Evolutionary conservation across 202 grass and related monocot genomes (phyloP), one percentile per base, ranked within the genome.

Genomic region (Carex arenaria): DNA sequence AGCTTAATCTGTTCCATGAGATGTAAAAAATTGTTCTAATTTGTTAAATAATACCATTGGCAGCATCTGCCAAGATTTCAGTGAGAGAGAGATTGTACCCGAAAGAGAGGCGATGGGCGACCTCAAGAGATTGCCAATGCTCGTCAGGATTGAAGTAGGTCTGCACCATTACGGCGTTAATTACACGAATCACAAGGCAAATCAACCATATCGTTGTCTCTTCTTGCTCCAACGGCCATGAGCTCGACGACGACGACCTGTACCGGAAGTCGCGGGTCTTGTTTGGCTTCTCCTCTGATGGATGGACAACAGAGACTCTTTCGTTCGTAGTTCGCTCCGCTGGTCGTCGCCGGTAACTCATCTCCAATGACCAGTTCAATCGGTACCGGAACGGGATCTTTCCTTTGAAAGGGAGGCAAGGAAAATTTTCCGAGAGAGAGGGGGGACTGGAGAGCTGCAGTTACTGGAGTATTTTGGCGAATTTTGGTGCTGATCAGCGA

Each of bases 81-180:
- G 34, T 5, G 6, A 53, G 6, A 60, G 0, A 82, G 45, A 36
- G 12, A 30, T n/a, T 38, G 88, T 90, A 98, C 91, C 96, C 91
- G 26, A 98, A 98, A 36, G 89, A 70, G 84, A 94, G 3, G 84
- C 87, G 90, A 81, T 97, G 94, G 59, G 94, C 92, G 64, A 97
- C 94, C 90, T 97, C 93, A n/a, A 95, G 90, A 47, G 87, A 88
- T 76, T 98, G 91, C 95, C 95, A 95, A 75, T 98, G 95, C 86
- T 98, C 95, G 67, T 93, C 91, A 19, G 93, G 95, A 61, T 98
- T 98, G 88, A 95, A 98, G 93, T 98, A 95, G 67, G 93, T 95
- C 72, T 88, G 89, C 67, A 95, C 85, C 73, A 93, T 81, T 66
- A 98, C 73, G 49, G 83, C 91, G 81, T 98, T 98, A 13, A 67